Conservation (phyloP, 1,284 basidiomycete genomes). For the Leccinum subatratum region DNA sequence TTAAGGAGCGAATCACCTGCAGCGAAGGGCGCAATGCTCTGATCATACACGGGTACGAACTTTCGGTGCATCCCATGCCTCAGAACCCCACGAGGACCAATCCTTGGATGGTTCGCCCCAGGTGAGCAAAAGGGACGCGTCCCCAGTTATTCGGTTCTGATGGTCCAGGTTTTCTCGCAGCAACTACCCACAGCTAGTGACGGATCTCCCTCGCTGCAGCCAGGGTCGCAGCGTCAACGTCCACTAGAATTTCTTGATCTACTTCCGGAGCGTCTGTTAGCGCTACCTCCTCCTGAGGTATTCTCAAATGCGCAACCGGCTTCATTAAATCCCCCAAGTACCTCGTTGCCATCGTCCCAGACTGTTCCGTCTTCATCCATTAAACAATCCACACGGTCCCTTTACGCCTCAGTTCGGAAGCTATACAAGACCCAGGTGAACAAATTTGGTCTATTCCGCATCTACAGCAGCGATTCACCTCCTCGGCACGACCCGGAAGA, state of each 20-base stretch:
- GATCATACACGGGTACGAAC: background rate
- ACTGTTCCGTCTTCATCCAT: background rate
- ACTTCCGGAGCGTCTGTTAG: background rate
- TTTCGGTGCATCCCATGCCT: no score
- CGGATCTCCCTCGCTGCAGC: background rate
- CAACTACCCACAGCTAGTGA: background rate
- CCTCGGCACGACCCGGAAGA: background rate
- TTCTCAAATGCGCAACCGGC: background rate
- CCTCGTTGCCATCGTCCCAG: no score
- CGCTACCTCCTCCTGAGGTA: background rate
- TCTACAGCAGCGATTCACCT: no score
- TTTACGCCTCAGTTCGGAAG: background rate
- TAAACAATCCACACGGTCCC: background rate
- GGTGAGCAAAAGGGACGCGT: no score
- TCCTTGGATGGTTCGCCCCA: no score
- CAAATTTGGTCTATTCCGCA: constrained; percentile 1
- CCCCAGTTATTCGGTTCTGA: no score
- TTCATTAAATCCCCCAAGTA: no score
- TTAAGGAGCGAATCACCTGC: background rate
- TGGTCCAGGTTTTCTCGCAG: background rate
- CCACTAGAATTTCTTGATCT: background rate
- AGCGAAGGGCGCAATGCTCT: no score
- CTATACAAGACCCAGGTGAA: constrained; percentile 1
- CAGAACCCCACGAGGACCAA: no score
- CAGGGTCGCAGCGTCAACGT: background rate